phyloP scores from a whole-genome alignment of 768 basidiomycete genomes.

The Lenzites betulinus region DNA sequence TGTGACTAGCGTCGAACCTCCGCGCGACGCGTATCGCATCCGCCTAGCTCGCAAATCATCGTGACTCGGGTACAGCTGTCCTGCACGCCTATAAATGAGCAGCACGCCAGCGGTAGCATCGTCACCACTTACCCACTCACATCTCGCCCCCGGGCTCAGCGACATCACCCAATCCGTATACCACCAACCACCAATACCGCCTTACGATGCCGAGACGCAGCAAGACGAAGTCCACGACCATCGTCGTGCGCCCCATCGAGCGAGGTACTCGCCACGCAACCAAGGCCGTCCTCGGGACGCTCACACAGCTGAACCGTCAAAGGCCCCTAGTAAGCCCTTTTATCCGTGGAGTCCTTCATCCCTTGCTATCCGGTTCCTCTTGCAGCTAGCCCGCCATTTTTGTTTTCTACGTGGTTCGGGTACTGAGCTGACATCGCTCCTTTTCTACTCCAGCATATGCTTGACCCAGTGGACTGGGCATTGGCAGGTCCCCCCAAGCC shows the following conservation, averaged over 20 bases:
- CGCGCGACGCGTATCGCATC: background rate
- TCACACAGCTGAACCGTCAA: constrained; percentile 6
- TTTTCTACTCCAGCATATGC: background rate
- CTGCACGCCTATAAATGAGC: background rate
- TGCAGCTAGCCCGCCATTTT: background rate
- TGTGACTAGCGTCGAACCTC: background rate
- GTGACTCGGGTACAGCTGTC: background rate
- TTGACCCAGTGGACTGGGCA: background rate
- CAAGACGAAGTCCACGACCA: constrained; percentile 1
- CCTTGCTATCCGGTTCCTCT: background rate
- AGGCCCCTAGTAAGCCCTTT: constrained; percentile 8
- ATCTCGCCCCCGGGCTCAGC: background rate
- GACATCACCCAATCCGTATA: background rate
- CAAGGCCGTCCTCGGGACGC: constrained; percentile 6
- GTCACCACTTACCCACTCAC: background rate
- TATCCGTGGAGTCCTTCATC: background rate
- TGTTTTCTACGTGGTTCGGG: background rate
- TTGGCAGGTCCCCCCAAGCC: background rate
- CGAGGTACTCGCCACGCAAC: background rate
- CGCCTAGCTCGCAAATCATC: background rate
- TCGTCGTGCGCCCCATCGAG: constrained; percentile 13
- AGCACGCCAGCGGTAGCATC: too few relatives aligned
- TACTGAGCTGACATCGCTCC: background rate
- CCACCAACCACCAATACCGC: background rate
- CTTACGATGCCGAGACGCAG: constrained; percentile 5